These are phyloP conservation scores for Ricinus communis DNA, from an alignment of 345 rosid genomes.

Conservation along the genomic window DNA sequence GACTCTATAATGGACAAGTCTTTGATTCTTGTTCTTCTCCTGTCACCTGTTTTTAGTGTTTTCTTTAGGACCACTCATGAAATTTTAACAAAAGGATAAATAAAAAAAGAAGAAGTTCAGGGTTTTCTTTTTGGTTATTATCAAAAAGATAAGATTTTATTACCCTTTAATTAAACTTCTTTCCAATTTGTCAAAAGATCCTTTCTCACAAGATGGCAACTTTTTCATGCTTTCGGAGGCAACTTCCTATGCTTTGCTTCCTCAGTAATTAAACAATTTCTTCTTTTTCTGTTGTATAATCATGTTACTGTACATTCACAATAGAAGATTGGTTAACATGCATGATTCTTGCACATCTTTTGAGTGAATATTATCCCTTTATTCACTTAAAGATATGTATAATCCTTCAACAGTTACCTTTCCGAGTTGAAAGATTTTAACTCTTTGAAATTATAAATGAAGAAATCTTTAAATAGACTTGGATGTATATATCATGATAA, in stretches of 20 bases:
- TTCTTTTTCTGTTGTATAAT: not conserved
- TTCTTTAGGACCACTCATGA: conserved; percentile 21
- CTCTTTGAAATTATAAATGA: no score
- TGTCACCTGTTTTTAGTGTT: conserved; percentile 30
- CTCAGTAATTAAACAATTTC: conserved; percentile 5
- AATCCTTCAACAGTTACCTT: not conserved
- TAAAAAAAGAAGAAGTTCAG: conserved; percentile 1
- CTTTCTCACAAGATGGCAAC: conserved; percentile 13
- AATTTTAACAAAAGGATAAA: not conserved
- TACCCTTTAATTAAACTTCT: not conserved
- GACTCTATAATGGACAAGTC: conserved; percentile 43
- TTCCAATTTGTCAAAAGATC: conserved; percentile 26
- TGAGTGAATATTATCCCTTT: no score
- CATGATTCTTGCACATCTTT: conserved; percentile 2
- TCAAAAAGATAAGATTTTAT: conserved; percentile 24
- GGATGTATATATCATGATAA: no score
- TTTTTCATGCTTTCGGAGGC: conserved; percentile 31
- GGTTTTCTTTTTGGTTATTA: conserved; percentile 30
- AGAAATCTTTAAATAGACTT: no score
- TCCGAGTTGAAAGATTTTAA: not conserved
- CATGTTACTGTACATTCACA: not conserved
- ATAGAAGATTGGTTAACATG: not conserved
- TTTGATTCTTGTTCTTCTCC: conserved; percentile 35
- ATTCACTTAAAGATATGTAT: no score
- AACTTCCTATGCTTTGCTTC: conserved; percentile 30